Conservation (phyloP, 345 rosid species). For the Murraya paniculata region DNA sequence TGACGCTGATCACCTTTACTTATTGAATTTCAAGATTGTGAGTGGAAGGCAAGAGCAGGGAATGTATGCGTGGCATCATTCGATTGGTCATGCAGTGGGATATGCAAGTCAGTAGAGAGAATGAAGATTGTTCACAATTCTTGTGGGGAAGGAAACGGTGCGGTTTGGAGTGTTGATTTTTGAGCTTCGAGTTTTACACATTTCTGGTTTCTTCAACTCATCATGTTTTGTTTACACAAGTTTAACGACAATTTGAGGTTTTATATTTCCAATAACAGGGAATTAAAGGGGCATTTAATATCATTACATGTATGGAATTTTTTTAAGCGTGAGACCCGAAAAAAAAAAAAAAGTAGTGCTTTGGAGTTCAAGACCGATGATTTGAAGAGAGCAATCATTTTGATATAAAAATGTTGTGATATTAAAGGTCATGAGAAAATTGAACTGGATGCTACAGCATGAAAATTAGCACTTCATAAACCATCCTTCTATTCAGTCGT, state of each 20-base stretch:
- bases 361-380: not conserved
- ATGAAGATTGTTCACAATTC: constrained; percentile 60
- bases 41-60: constrained; percentile 70
- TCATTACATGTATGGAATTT: too few species aligned
- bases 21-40: constrained; percentile 45
- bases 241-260: not conserved
- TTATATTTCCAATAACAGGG: not conserved
- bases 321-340: too few species aligned
- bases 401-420: not conserved
- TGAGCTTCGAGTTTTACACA: constrained; percentile 5
- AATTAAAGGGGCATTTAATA: not conserved
- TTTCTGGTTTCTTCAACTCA: too few species aligned
- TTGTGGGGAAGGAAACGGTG: constrained; percentile 75
- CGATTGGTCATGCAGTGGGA: constrained; percentile 90
- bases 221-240: not conserved
- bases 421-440: too few species aligned
- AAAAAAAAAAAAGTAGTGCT: too few species aligned
- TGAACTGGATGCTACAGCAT: not conserved
- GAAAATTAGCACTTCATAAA: not conserved
- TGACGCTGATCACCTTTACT: not conserved
- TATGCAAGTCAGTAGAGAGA: constrained; percentile 76
- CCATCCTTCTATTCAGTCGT: not conserved
- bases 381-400: not conserved
- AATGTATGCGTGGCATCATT: constrained; percentile 80
- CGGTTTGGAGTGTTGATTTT: constrained; percentile 47